These are phyloP conservation scores for Angophora floribunda DNA, from an alignment of 345 rosid species.

Conservation along the genomic window DNA sequence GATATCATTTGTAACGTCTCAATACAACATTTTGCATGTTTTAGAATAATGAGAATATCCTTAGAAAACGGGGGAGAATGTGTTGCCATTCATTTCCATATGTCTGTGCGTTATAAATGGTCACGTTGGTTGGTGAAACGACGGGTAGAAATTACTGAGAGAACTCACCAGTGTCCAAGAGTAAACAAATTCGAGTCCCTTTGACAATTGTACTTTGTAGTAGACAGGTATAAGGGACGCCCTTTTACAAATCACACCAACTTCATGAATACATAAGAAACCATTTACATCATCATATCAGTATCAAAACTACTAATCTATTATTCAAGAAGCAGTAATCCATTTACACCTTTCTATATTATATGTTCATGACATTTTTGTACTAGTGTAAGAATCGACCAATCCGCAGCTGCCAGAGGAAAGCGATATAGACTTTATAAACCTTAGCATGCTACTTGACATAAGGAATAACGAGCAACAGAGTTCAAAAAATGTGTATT, in stretches of 20 bases:
- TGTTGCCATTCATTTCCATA: background rate
- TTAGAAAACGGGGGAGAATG: background rate
- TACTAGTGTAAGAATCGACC: background rate
- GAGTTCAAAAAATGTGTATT: background rate
- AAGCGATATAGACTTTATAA: background rate
- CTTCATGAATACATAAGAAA: background rate
- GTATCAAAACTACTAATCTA: background rate
- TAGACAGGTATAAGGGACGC: background rate
- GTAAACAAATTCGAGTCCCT: background rate
- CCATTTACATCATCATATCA: background rate
- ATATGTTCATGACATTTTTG: background rate
- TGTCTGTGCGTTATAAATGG: background rate
- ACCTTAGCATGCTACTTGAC: background rate
- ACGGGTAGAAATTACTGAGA: background rate
- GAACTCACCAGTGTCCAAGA: background rate
- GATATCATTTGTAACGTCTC: background rate
- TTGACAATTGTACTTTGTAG: background rate
- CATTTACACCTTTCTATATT: background rate
- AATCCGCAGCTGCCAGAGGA: background rate
- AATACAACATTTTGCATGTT: background rate
- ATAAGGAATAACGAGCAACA: background rate
- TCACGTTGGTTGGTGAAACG: background rate
- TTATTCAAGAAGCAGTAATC: background rate
- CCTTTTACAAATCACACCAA: background rate
- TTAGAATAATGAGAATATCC: background rate